Base-by-base conservation (phyloP, 495 filamentous ascomycete species). In the Neurospora sp. region DNA sequence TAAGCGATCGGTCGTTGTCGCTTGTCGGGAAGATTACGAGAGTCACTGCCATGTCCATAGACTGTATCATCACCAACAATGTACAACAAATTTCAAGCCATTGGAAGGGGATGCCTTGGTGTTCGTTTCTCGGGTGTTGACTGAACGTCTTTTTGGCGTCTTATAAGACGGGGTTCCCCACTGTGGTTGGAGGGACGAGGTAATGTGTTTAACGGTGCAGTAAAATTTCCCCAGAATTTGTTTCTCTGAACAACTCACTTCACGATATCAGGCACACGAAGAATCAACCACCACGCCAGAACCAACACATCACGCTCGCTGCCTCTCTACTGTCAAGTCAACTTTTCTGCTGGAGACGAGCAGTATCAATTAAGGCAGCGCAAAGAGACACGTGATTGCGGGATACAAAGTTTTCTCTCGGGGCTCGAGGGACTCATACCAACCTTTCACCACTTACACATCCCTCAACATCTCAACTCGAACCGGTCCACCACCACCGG, bases 1-100 rank as follows among this genome's bases (percentile, higher is more conserved):
- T 91, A 82, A 78, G 39, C 54, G 35, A 69, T 41, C 60, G 40
- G 70, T 44, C 35, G 23, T 60, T 41, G 71, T 23, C 31, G 31
- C 39, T 72, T 72, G 39, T 72, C 39, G 39, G 39, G 44, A 60
- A 72, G 27, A 70, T 69, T 72, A 72, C 46, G 44, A 72, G 37
- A 60, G 23, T 71, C n/a, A n/a, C 46, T 35, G 20, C 20, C 41
- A 70, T 71, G 46, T 76, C 27, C 70, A 49, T 77, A 79, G 73
- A 80, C 40, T 79, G 77, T 80, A 79, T 75, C 69, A 76, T 70
- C 70, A 77, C 42, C 44, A 66, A 66, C 14, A 66, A 66, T 76
- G 73, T 77, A 75, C 74, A 79, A 79, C 73, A 77, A 73, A 42
- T 40, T 66, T 72, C 66, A 75, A 71, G 40, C 37, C 66, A 71